A percentile compares a stretch with the other conserved stretches of the same genome.
Conservation (phyloP, 1,284 basidiomycete species). For the Peniophora sp. region DNA sequence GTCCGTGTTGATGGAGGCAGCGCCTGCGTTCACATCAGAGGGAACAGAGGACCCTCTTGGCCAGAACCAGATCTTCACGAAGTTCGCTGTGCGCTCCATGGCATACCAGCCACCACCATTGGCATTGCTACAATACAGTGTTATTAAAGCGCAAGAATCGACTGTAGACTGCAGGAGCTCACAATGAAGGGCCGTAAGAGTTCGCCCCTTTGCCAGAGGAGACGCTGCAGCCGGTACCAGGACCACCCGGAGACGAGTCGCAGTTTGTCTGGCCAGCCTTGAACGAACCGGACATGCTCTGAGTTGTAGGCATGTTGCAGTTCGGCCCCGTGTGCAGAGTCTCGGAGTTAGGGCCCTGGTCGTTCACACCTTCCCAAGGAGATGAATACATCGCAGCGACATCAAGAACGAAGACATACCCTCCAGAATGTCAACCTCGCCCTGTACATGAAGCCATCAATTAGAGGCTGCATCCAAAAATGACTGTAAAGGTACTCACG, state of each 20-base stretch:
- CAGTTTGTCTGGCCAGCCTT: slow-evolving; percentile 12
- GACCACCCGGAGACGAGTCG: slow-evolving; percentile 28
- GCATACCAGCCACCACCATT: slow-evolving; percentile 28
- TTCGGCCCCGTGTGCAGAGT: slow-evolving; percentile 57
- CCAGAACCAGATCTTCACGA: slow-evolving; percentile 59
- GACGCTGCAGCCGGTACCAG: slow-evolving; percentile 61
- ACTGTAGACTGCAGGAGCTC: slow-evolving; percentile 25
- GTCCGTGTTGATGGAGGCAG: slow-evolving; percentile 32
- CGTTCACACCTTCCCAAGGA: slow-evolving; percentile 36
- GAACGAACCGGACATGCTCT: neutral
- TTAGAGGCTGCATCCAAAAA: neutral
- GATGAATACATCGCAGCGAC: too few species aligned
- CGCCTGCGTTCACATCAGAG: slow-evolving; percentile 33
- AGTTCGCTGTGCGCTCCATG: slow-evolving; percentile 35
- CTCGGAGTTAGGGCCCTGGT: slow-evolving; percentile 42
- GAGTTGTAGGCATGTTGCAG: neutral
- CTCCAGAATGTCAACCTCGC: slow-evolving; percentile 66
- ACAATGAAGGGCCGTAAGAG: slow-evolving; percentile 52
- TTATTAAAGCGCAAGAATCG: slow-evolving; percentile 42
- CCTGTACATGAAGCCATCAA: slow-evolving; percentile 24
- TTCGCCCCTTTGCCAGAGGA: slow-evolving; percentile 27
- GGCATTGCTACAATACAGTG: neutral
- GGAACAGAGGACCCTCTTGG: slow-evolving; percentile 36
- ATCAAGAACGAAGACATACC: slow-evolving; percentile 14
- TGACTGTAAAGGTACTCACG: neutral